phyloP scores from a whole-genome alignment of 2,329 filamentous ascomycete genomes.

The Dothistroma septosporum region DNA sequence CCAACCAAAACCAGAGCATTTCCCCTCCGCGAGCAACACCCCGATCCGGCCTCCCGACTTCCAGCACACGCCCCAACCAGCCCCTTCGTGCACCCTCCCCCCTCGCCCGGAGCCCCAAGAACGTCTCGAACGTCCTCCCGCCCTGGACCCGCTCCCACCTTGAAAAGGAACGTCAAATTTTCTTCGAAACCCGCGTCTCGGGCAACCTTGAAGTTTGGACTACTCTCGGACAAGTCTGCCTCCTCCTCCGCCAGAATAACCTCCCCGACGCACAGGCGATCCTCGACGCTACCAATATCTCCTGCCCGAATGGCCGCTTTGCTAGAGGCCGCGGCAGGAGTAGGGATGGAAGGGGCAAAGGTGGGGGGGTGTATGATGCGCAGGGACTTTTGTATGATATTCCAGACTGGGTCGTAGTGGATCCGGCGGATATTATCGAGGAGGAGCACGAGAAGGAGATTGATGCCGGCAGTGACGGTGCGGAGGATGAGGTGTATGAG shows the following conservation, averaged over 20 bases:
- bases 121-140: conserved; percentile 21
- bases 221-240: conserved; percentile 63
- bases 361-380: conserved; percentile 43
- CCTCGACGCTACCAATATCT: conserved; percentile 66
- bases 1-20: background rate
- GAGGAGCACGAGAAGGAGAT: conserved; percentile 29
- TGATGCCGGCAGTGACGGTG: conserved; percentile 22
- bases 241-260: conserved; percentile 58
- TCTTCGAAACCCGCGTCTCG: conserved; percentile 85
- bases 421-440: conserved; percentile 41
- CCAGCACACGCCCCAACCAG: conserved; percentile 22
- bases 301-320: conserved; percentile 41
- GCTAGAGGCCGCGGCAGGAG: conserved; percentile 21
- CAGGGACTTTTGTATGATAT: conserved; percentile 42
- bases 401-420: conserved; percentile 44
- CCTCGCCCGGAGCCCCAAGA: conserved; percentile 18
- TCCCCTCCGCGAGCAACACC: background rate
- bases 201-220: conserved; percentile 77
- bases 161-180: conserved; percentile 68
- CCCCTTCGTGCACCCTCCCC: conserved; percentile 27
- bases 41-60: background rate
- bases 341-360: conserved; percentile 14
- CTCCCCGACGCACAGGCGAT: conserved; percentile 66
- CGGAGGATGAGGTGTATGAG: conserved; percentile 18
- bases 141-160: conserved; percentile 68